Evolutionary conservation across 306 rosid genomes (phyloP), one percentile per base, ranked within the genome.

Genomic region (Chamaecrista fasciculata): DNA sequence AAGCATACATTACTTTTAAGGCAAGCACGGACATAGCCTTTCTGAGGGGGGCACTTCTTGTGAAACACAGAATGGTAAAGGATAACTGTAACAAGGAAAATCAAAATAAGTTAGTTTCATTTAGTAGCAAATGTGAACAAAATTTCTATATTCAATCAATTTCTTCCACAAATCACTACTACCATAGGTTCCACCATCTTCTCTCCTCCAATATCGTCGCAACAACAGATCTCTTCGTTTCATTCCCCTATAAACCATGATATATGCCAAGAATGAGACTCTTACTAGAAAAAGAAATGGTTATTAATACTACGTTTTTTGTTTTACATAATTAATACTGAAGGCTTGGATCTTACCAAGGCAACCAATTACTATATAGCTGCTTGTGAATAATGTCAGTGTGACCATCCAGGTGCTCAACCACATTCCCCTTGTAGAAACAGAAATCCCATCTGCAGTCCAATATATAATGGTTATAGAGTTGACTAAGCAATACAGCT

Each of bases 141-240:
- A 34, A 15, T 31, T 7, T 14, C 57, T 29, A 21, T 39, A 55
- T 64, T 57, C 33, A 11, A 48, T 34, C 59, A 66, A 5, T 48
- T 65, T 47, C 42, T 66, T 52, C 46, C 57, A 71, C n/a, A 62
- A 75, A 67, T 74, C 28, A 75, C 36, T 66, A 75, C 69, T 85
- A 93, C 99, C 97, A 69, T 94, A 94, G 70, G 97, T 94, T 75
- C 99, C 99, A 79, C 84, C 97, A n/a, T 94, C 96, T 81, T 94
- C 97, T 73, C 99, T 84, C 84, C 99, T 94, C 99, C 99, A 94
- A 62, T 94, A 94, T 46, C 99, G 99, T 36, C 89, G 83, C 80
- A 94, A 51, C 71, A 94, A 81, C 56, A 94, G 85, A 85, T 94
- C 99, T 91, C 99, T 86, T 66, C 83, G 83, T 75, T 75, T 74